phyloP scores from a whole-genome alignment of 75 land plant genomes.

The Selaginella tamariscina region DNA sequence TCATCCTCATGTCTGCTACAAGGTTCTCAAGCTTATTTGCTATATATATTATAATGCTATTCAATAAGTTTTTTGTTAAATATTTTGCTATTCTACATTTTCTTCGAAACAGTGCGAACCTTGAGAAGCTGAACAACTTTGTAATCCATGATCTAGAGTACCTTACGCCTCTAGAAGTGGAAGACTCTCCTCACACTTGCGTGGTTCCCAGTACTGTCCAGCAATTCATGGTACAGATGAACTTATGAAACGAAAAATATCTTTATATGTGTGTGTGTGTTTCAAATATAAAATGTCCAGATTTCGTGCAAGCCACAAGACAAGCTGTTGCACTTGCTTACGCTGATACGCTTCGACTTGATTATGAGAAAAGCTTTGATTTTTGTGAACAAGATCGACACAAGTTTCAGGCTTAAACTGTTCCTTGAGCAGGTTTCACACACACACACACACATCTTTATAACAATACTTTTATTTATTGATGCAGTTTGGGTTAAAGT shows the following conservation, averaged over 20 bases:
- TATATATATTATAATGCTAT: no score
- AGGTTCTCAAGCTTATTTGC: slow-evolving; percentile 22
- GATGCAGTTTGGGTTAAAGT: slow-evolving; percentile 77
- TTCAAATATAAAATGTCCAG: slow-evolving; percentile 19
- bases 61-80: background rate
- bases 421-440: slow-evolving; percentile 94
- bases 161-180: slow-evolving; percentile 70
- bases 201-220: slow-evolving; percentile 81
- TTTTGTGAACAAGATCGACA: slow-evolving; percentile 74
- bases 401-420: slow-evolving; percentile 63
- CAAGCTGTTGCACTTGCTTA: slow-evolving; percentile 56
- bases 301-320: slow-evolving; percentile 56
- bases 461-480: no score
- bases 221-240: slow-evolving; percentile 58
- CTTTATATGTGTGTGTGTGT: no score
- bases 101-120: slow-evolving; percentile 49
- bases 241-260: no score
- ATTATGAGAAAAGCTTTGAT: slow-evolving; percentile 84
- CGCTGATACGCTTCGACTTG: slow-evolving; percentile 61
- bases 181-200: slow-evolving; percentile 39
- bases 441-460: no score
- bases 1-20: slow-evolving; percentile 94
- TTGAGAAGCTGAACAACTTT: slow-evolving; percentile 84
- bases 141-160: slow-evolving; percentile 74
- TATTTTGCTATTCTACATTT: background rate